Evolutionary conservation across 1,284 basidiomycete species (phyloP), one percentile per base, ranked within the genome.

Genomic region (Tremellales sp.): DNA sequence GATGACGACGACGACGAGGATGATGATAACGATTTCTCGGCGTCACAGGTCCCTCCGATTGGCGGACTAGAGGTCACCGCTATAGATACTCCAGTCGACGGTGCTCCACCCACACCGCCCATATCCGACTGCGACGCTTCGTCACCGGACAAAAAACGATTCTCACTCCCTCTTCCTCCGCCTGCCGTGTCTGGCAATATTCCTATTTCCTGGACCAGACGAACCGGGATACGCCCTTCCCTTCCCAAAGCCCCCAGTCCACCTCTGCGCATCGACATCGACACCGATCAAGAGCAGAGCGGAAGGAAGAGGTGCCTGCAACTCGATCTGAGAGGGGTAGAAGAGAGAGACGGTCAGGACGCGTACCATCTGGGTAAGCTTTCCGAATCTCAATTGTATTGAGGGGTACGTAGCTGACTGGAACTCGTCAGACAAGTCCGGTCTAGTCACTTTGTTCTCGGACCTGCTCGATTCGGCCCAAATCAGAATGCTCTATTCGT

Each of bases 401-500:
- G 13, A 24, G 33, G 15, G 19, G 31, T 33, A 35, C 29, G 29
- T 23, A 33, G 19, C 36, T 21, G 11, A 39, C 36, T 39, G 8
- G 29, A 8, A 8, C 8, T n/a, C 27, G 42, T 43, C 51, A 69
- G 69, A 67, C 51, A 67, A 65, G 51, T 66, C 62, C 8, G 86
- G 86, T 24, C 78, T 88, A 8, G 84, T 89, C 45, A 86, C 81
- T 62, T 81, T 82, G 33, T 88, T 86, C 66, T 88, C 85, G 21
- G 78, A 81, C 21, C 79, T 85, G 11, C 78, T 89, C 8, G 81
- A 85, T 52, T 43, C 45, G 3, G 50, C 46, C n/a, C 46, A 58
- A 17, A 85, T 88, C 68, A 84, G 86, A 67, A 87, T 88, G 71
- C 85, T 88, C 79, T 89, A 89, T 64, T 85, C 84, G 53, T 87